Percentiles rank a stretch among this genome's conserved stretches.
These are phyloP conservation scores for Hydrangea macrophylla DNA, from an alignment of 148 eudicot species.

Conservation along the genomic window DNA sequence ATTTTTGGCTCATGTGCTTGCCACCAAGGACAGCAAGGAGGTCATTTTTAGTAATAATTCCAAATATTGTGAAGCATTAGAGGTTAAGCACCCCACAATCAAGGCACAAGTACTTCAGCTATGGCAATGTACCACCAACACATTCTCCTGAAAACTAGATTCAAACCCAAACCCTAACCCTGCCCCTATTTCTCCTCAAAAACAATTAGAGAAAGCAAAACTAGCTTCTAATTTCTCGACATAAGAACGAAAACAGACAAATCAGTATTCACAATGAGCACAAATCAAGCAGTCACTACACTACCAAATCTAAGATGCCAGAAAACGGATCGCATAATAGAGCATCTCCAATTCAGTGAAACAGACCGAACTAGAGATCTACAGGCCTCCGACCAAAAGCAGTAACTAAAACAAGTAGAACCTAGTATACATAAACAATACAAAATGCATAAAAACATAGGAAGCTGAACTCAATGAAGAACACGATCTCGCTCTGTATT, in stretches of 20 bases:
- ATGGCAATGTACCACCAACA: neutral
- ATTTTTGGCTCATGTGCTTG: too few species aligned
- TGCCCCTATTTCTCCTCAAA: neutral
- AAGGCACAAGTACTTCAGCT: neutral
- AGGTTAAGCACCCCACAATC: neutral
- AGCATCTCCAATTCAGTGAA: neutral
- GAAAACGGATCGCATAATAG: neutral
- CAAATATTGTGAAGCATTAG: neutral
- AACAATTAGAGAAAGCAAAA: neutral
- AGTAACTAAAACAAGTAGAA: neutral
- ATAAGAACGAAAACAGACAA: neutral
- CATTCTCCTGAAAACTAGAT: neutral
- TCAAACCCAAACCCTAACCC: constrained; percentile 2
- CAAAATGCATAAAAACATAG: neutral
- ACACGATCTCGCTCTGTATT: constrained; percentile 7
- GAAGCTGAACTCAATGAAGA: neutral
- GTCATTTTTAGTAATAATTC: too few species aligned
- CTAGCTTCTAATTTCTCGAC: neutral
- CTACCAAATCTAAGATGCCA: neutral
- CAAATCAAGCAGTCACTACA: neutral
- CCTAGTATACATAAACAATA: neutral
- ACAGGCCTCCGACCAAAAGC: neutral
- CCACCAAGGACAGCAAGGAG: too few species aligned
- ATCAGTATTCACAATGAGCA: neutral
- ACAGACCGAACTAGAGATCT: neutral